Evolutionary conservation across 2,329 filamentous ascomycete genomes (phyloP).

Genomic region (Stagonosporopsis tanaceti): DNA sequence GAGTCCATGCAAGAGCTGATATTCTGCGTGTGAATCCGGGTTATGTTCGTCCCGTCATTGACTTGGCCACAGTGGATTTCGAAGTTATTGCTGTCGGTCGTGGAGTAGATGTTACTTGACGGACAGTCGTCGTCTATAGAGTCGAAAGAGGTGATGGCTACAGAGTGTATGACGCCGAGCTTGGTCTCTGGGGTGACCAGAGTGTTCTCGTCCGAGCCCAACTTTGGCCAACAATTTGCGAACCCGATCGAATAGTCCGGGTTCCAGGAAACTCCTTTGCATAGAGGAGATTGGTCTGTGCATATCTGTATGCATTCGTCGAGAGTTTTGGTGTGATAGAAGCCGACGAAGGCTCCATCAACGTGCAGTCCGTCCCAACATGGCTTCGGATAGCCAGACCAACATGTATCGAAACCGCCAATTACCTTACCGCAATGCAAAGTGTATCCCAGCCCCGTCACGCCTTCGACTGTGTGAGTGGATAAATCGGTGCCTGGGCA

Average conservation of each 20-base stretch:
- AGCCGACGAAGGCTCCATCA: constrained; percentile 27
- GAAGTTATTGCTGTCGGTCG: constrained; percentile 30
- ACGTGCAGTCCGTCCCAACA: constrained; percentile 19
- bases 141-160: constrained; percentile 36
- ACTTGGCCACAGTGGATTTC: constrained; percentile 41
- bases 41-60: constrained; percentile 43
- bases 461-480: constrained; percentile 30
- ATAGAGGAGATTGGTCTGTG: constrained; percentile 39
- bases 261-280: constrained; percentile 40
- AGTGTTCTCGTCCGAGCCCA: constrained; percentile 19
- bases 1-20: constrained; percentile 42
- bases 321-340: constrained; percentile 38
- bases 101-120: constrained; percentile 20
- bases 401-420: constrained; percentile 29
- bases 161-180: constrained; percentile 34
- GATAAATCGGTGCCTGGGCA: constrained; percentile 38
- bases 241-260: constrained; percentile 39
- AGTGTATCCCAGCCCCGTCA: constrained; percentile 37
- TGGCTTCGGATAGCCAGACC: constrained; percentile 30
- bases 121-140: constrained; percentile 34
- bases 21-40: constrained; percentile 37
- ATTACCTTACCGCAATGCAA: constrained; percentile 41
- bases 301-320: constrained; percentile 42
- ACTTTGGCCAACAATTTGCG: constrained; percentile 47
- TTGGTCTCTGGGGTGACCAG: constrained; percentile 18